Percentiles rank a stretch among this genome's conserved stretches.
Conservation (phyloP, 305 asterid species). For the Striga hermonthica region DNA sequence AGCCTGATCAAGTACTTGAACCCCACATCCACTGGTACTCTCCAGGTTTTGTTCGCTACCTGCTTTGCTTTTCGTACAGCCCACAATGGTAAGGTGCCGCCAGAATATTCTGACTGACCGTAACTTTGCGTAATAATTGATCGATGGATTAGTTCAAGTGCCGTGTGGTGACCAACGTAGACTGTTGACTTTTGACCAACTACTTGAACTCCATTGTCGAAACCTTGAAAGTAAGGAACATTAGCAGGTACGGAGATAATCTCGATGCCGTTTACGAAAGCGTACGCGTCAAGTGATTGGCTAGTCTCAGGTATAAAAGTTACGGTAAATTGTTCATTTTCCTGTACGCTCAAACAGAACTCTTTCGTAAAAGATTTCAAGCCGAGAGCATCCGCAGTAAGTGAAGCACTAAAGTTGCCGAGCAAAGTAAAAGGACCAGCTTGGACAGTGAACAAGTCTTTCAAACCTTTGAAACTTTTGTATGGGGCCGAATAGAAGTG, state of each 20-base stretch:
- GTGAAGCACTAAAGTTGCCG: conserved; percentile 29
- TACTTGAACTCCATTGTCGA: conserved; percentile 28
- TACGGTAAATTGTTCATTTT: conserved; percentile 29
- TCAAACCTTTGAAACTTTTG: conserved; percentile 11
- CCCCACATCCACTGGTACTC: conserved; percentile 38
- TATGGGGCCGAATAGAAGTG: conserved; percentile 22
- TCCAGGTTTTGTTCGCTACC: conserved; percentile 32
- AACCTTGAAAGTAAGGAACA: conserved; percentile 27
- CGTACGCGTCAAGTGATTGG: conserved; percentile 23
- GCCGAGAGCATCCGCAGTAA: conserved; percentile 30
- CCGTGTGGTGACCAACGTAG: conserved; percentile 28
- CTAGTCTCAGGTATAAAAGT: conserved; percentile 25
- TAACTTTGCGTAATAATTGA: conserved; percentile 2
- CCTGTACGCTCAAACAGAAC: conserved; percentile 29
- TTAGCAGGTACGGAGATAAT: conserved; percentile 27
- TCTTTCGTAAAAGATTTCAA: conserved; percentile 32
- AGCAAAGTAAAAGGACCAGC: conserved; percentile 30
- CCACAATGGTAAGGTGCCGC: conserved; percentile 27
- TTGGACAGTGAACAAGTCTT: conserved; percentile 28
- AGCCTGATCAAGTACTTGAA: conserved; percentile 39
- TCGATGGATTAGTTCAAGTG: conserved; percentile 29
- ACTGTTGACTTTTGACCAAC: conserved; percentile 27
- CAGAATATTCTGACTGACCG: conserved; percentile 6
- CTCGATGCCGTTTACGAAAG: conserved; percentile 37
- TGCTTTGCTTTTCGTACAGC: background rate